These are phyloP conservation scores for Pestalotiopsis sp. DNA, from an alignment of 2,329 filamentous ascomycete species.

Conservation along the genomic window DNA sequence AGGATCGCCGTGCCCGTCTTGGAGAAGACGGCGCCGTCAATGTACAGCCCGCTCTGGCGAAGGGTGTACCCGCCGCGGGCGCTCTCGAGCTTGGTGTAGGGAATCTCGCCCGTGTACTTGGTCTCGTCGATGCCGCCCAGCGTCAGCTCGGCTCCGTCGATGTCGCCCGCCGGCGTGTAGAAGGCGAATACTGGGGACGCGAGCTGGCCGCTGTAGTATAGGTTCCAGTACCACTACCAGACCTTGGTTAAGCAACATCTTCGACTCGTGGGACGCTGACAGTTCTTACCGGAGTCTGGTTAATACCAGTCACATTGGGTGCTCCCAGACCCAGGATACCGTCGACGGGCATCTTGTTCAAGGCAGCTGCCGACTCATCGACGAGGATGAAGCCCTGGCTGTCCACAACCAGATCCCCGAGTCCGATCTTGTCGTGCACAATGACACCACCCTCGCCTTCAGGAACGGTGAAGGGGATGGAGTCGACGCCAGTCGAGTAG, in stretches of 20 bases:
- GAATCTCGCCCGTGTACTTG: conserved; percentile 31
- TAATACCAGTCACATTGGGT: conserved; percentile 14
- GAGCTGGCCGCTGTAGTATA: conserved; percentile 27
- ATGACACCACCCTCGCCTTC: conserved; percentile 27
- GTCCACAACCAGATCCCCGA: conserved; percentile 22
- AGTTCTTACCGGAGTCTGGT: conserved; percentile 6
- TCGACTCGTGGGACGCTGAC: too few species aligned
- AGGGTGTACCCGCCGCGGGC: conserved; percentile 19
- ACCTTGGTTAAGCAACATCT: neutral
- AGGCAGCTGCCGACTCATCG: conserved; percentile 28
- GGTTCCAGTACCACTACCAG: conserved; percentile 28
- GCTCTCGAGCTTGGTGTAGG: conserved; percentile 25
- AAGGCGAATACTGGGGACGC: conserved; percentile 30
- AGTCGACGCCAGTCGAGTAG: conserved; percentile 32
- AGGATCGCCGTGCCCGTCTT: conserved; percentile 27
- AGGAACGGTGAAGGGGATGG: conserved; percentile 24
- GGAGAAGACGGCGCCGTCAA: conserved; percentile 23
- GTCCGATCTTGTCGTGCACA: conserved; percentile 31
- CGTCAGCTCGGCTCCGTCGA: conserved; percentile 29
- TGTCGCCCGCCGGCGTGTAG: conserved; percentile 25
- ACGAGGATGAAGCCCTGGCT: conserved; percentile 34
- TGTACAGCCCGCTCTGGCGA: conserved; percentile 26
- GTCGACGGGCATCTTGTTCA: conserved; percentile 31
- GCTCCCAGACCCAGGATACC: conserved; percentile 35
- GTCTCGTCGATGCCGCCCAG: conserved; percentile 34